phyloP scores from a whole-genome alignment of 805 yeast genomes.

The Tetrapisispora phaffii region DNA sequence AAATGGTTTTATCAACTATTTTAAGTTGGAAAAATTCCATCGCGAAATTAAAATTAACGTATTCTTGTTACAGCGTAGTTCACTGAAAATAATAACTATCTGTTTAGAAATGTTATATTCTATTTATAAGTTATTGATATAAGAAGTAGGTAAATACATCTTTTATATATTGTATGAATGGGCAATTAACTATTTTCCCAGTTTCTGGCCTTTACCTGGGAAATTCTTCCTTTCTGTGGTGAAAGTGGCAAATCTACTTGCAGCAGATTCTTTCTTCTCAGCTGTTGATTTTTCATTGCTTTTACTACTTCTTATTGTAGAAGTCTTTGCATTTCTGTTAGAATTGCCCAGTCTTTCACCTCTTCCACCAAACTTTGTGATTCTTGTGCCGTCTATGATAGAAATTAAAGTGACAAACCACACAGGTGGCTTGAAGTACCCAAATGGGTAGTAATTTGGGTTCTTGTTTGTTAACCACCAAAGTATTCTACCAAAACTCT shows the following conservation, averaged over 20 bases:
- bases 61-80: too few species aligned
- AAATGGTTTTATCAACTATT: too few species aligned
- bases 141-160: too few species aligned
- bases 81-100: too few species aligned
- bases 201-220: conserved; percentile 4
- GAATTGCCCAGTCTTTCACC: conserved; percentile 7
- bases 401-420: conserved; percentile 8
- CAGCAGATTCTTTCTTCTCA: not conserved
- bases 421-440: conserved; percentile 19
- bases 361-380: conserved; percentile 4
- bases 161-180: not conserved
- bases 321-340: not conserved
- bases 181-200: not conserved
- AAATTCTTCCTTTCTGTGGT: conserved; percentile 3
- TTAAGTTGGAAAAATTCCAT: not conserved
- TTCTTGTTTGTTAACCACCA: conserved; percentile 24
- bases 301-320: not conserved
- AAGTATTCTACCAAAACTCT: conserved; percentile 39
- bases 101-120: too few species aligned
- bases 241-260: not conserved
- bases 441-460: conserved; percentile 14
- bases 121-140: too few species aligned
- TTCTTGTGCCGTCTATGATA: conserved; percentile 2
- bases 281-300: not conserved
- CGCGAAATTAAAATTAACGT: not conserved